Evolutionary conservation across 768 basidiomycete genomes (phyloP).

Genomic region (Candolleomyces eurysporus): DNA sequence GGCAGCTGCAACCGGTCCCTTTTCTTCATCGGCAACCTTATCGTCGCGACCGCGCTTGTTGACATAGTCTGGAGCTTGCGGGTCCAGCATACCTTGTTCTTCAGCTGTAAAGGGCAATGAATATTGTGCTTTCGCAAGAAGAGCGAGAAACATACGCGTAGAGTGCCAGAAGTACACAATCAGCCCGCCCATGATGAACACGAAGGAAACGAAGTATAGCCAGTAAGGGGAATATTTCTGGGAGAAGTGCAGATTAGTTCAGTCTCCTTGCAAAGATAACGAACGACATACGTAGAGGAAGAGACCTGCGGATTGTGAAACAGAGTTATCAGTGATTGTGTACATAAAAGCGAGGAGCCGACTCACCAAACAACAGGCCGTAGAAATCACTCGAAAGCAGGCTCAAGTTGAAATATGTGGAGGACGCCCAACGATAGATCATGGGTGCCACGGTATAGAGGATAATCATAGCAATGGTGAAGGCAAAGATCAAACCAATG

Average conservation of each 20-base stretch:
- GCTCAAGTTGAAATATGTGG: slow-evolving; percentile 82
- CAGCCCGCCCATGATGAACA: slow-evolving; percentile 66
- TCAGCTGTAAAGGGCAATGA: slow-evolving; percentile 46
- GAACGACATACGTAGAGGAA: slow-evolving; percentile 43
- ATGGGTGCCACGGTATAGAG: slow-evolving; percentile 85
- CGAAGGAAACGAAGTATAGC: slow-evolving; percentile 84
- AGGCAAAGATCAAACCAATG: slow-evolving; percentile 43
- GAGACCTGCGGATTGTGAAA: slow-evolving; percentile 30
- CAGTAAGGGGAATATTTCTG: slow-evolving; percentile 84
- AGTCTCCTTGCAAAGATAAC: no score
- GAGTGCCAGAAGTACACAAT: slow-evolving; percentile 86
- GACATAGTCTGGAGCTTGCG: slow-evolving; percentile 60
- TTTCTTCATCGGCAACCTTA: slow-evolving; percentile 14
- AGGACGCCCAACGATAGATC: slow-evolving; percentile 82
- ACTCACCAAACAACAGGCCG: slow-evolving; percentile 72
- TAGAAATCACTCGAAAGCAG: slow-evolving; percentile 88
- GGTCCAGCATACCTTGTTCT: slow-evolving; percentile 65
- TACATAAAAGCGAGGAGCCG: slow-evolving; percentile 13
- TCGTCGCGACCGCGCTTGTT: slow-evolving; percentile 20
- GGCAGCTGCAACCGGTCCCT: not conserved
- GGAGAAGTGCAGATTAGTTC: slow-evolving; percentile 4
- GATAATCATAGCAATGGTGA: slow-evolving; percentile 69
- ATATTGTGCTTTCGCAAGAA: not conserved
- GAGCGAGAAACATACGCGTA: slow-evolving; percentile 56
- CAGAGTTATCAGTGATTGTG: slow-evolving; percentile 1